Evolutionary conservation across 2,329 filamentous ascomycete genomes (phyloP).

Genomic region (Exophiala lecanii-corni): DNA sequence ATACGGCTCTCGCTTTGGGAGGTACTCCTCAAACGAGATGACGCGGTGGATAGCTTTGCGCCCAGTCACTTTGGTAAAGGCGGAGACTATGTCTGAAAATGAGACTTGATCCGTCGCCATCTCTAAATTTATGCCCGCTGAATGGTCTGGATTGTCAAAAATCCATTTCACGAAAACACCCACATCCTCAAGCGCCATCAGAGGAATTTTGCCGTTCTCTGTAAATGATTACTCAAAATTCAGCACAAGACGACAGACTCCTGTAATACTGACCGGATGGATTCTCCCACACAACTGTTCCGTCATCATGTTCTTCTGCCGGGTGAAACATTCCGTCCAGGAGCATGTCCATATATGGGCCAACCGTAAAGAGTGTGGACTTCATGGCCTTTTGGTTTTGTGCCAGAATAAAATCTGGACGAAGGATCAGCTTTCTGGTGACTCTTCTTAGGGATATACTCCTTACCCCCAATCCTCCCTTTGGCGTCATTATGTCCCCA

Average conservation of each 20-base stretch:
- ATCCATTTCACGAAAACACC: constrained; percentile 45
- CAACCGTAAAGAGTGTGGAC: constrained; percentile 9
- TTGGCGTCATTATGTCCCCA: constrained; percentile 47
- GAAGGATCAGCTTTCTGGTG: background rate
- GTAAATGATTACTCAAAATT: background rate
- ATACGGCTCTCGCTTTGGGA: constrained; percentile 9
- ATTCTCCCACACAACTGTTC: constrained; percentile 39
- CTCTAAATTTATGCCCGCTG: constrained; percentile 43
- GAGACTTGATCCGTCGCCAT: constrained; percentile 40
- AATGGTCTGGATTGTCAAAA: constrained; percentile 42
- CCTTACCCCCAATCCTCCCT: constrained; percentile 33
- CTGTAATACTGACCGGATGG: constrained; percentile 32
- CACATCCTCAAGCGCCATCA: constrained; percentile 44
- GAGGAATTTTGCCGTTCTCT: constrained; percentile 36
- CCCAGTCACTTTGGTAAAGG: constrained; percentile 41
- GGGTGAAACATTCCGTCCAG: constrained; percentile 11
- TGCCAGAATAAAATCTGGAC: constrained; percentile 11
- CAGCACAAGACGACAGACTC: background rate
- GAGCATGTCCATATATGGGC: constrained; percentile 14
- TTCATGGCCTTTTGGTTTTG: constrained; percentile 9
- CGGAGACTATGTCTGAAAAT: constrained; percentile 36
- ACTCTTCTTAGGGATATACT: background rate
- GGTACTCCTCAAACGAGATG: constrained; percentile 12
- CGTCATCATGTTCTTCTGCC: constrained; percentile 7
- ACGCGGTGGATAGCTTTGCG: constrained; percentile 33